Evolutionary conservation across 1,284 basidiomycete species (phyloP).

Genomic region (Boletellus deceptivus): DNA sequence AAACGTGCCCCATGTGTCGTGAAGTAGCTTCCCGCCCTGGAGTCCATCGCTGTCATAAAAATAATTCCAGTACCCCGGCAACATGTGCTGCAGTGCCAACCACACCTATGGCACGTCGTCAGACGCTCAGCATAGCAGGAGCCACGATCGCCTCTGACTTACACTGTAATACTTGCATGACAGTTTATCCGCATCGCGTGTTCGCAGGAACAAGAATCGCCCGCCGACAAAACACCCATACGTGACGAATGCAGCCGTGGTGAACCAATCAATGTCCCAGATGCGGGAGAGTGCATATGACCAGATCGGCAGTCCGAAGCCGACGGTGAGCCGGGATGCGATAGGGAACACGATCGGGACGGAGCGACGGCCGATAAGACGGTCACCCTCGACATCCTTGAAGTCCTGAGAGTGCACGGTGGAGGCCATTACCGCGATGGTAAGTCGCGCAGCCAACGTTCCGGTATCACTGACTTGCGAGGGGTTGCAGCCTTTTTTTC

Average conservation of each 20-base stretch:
- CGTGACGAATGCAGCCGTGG: slow-evolving; percentile 21
- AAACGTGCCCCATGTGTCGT: slow-evolving; percentile 17
- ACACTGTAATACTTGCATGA: slow-evolving; percentile 37
- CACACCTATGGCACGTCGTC: slow-evolving; percentile 25
- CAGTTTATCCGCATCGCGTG: slow-evolving; percentile 26
- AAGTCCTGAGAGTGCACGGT: slow-evolving; percentile 44
- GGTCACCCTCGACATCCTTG: slow-evolving; percentile 37
- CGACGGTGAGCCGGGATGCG: slow-evolving; percentile 12
- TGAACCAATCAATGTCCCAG: slow-evolving; percentile 28
- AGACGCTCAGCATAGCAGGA: background rate
- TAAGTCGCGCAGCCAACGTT: slow-evolving; percentile 24
- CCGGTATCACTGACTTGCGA: slow-evolving; percentile 23
- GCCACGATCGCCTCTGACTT: slow-evolving; percentile 2
- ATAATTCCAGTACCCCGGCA: slow-evolving; percentile 35
- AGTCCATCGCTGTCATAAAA: slow-evolving; percentile 16
- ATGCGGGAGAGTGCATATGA: slow-evolving; percentile 21
- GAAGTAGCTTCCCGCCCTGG: slow-evolving; percentile 15
- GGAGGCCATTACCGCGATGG: slow-evolving; percentile 25
- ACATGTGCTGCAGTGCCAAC: slow-evolving; percentile 32
- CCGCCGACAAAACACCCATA: slow-evolving; percentile 30
- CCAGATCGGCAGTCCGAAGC: slow-evolving; percentile 22
- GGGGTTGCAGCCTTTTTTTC: background rate
- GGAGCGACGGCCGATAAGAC: slow-evolving; percentile 31
- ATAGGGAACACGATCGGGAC: slow-evolving; percentile 36
- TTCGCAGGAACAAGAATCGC: slow-evolving; percentile 26